Evolutionary conservation across 2,329 filamentous ascomycete genomes (phyloP), one percentile per base, ranked within the genome.

Genomic region (Ophiostoma montium): DNA sequence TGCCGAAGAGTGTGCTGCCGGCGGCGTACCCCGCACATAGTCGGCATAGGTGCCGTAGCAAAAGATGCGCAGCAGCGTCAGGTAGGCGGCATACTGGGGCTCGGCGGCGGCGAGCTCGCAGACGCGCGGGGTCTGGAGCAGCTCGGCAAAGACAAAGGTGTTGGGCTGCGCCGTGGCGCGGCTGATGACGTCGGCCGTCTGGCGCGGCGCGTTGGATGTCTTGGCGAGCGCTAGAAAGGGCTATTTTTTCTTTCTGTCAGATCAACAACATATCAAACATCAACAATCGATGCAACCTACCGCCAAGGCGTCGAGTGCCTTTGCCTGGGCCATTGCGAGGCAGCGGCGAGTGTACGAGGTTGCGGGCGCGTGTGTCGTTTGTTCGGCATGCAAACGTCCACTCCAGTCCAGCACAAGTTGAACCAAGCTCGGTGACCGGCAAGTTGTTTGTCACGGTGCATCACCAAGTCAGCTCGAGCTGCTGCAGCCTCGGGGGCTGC

Each of bases 81-180:
- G 72, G 65, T 86, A 67, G 3, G 68, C 57, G 2, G 72, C 67
- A 58, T 82, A 77, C 45, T 94, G 83, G 33, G 72, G 62, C n/a
- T 58, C 55, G 18, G 60, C 61, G 9, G 63, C 63, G 35, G 71
- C 70, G 41, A 96, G 79, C 12, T 77, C 74, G 65, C 92, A 84
- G 56, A 96, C 80, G 58, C 86, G 80, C 0, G 85, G 79, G 1
- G 81, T 80, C 58, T 84, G 75, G 35, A 98, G 80, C n/a, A 98
- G 81, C 68, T 96, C 90, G 57, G 85, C 79, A 69, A 98, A 98
- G 67, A 96, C 76, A 65, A 83, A 98, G 56, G 89, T 94, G 65
- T 88, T 86, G 27, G 85, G 80, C 50, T 82, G 82, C n/a, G 87
- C 88, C 46, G 88, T 96, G 53, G 89, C 92, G 66, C 88, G 86